Conservation (phyloP, 2,329 filamentous ascomycete genomes). For the Cordyceps cicadae region DNA sequence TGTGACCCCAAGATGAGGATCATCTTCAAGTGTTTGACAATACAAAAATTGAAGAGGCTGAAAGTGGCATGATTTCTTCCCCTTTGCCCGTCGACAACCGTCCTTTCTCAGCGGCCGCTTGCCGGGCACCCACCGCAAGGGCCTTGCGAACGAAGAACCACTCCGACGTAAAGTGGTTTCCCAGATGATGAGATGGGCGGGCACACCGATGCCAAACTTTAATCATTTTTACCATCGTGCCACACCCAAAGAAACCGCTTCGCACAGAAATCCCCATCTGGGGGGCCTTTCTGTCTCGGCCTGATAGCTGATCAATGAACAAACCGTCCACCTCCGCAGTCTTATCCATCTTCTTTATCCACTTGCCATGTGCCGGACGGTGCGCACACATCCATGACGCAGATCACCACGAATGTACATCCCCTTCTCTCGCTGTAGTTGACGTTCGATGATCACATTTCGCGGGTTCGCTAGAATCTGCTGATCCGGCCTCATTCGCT, state of each 20-base stretch:
- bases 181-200: not conserved
- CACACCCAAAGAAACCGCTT: not conserved
- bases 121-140: too few species aligned
- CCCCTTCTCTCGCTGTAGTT: not conserved
- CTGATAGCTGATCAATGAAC: not conserved
- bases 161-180: too few species aligned
- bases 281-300: not conserved
- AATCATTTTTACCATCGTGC: not conserved
- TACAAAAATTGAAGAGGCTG: not conserved
- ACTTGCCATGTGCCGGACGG: slow-evolving; percentile 1
- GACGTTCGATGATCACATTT: too few species aligned
- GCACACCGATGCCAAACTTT: not conserved
- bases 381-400: not conserved
- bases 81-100: not conserved
- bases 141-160: too few species aligned
- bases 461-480: too few species aligned
- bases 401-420: not conserved
- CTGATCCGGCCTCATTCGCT: too few species aligned
- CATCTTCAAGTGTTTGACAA: not conserved
- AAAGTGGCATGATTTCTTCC: not conserved
- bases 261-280: not conserved
- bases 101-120: too few species aligned
- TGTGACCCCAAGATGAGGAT: not conserved
- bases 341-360: not conserved
- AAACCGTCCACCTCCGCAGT: not conserved